Conservation (phyloP, 1,284 basidiomycete genomes). For the Entoloma clypeatum region DNA sequence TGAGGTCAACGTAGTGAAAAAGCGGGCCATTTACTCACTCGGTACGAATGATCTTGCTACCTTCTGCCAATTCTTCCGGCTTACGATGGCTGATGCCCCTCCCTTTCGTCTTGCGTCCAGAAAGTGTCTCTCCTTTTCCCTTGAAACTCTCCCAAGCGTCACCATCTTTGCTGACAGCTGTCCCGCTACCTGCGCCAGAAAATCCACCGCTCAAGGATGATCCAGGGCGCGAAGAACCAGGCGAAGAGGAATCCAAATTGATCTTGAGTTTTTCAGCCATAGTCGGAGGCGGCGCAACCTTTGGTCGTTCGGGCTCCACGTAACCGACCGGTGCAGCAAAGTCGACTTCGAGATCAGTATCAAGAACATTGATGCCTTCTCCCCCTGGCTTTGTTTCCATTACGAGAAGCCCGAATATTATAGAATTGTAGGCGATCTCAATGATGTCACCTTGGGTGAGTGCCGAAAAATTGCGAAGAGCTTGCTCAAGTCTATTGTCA, state of each 20-base stretch:
- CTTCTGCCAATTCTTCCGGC: constrained; percentile 73
- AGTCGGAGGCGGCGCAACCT: constrained; percentile 77
- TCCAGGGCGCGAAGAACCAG: constrained; percentile 75
- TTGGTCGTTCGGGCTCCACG: constrained; percentile 88
- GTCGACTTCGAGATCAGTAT: constrained; percentile 95
- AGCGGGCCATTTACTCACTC: constrained; percentile 64
- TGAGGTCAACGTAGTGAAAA: constrained; percentile 12
- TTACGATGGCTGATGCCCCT: constrained; percentile 84
- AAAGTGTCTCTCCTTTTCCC: constrained; percentile 86
- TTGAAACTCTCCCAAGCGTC: constrained; percentile 92
- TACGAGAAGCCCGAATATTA: constrained; percentile 92
- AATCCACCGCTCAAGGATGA: constrained; percentile 72
- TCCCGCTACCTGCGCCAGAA: constrained; percentile 42
- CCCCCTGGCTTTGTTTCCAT: constrained; percentile 93
- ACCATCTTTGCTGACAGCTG: constrained; percentile 65
- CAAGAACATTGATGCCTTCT: constrained; percentile 86
- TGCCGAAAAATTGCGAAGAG: constrained; percentile 90
- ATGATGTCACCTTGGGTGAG: constrained; percentile 90
- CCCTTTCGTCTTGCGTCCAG: constrained; percentile 87
- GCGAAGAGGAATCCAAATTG: constrained; percentile 79
- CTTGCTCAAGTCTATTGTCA: constrained; percentile 82
- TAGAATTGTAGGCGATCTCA: constrained; percentile 88
- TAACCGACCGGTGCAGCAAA: constrained; percentile 76
- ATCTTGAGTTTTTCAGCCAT: constrained; percentile 99
- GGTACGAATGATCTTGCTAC: constrained; percentile 85